Base-by-base conservation (phyloP, 495 filamentous ascomycete genomes). In the Penicillium mononematosum region DNA sequence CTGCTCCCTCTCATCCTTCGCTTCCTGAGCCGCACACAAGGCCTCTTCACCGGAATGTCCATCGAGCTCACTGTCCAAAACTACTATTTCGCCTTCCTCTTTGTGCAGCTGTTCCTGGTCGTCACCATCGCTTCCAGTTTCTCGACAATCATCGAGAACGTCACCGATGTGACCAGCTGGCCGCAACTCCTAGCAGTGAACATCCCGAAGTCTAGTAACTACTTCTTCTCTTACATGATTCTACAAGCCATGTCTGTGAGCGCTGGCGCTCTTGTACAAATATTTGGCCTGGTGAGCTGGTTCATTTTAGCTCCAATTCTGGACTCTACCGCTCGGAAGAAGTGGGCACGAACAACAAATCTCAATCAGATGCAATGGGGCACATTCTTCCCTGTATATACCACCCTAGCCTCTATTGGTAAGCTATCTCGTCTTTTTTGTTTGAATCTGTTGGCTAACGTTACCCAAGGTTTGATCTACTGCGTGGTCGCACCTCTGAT, bases 211-310 rank as follows among this genome's bases (percentile, higher is more conserved):
- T 90, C 92, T 2, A 87, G 90, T 58, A 96, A 97, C 67, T 98
- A 96, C 73, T 98, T 98, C 77, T 98, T 97, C 77, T 91, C 90
- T 5, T 98, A 98, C 78, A 91, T 98, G 85, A 85, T 98, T 68
- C 84, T 98, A 19, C 95, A 97, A 67, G 90, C 92, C 16, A 80
- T 98, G 63, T 89, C 89, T 56, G 88, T 88, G 62, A 95, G 91
- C 72, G 92, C 93, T 25, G 92, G 90, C 64, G 90, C 90, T 12
- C 78, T 98, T 12, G 78, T 96, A n/a, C 95, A 98, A 64, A 84
- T 96, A 47, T 81, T 82, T 27, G 83, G 82, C 29, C 75, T 96
- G 16, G 70, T 91, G 45, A 78, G 88, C 58, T 95, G 91, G 83
- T 97, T 92, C 63, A 70, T 97, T 43, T 71, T 92, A 22, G 83